A percentile compares a stretch with the other conserved stretches of the same genome.
Evolutionary conservation across 495 filamentous ascomycete genomes (phyloP).

Genomic region (Penicillium dipodomyicola): DNA sequence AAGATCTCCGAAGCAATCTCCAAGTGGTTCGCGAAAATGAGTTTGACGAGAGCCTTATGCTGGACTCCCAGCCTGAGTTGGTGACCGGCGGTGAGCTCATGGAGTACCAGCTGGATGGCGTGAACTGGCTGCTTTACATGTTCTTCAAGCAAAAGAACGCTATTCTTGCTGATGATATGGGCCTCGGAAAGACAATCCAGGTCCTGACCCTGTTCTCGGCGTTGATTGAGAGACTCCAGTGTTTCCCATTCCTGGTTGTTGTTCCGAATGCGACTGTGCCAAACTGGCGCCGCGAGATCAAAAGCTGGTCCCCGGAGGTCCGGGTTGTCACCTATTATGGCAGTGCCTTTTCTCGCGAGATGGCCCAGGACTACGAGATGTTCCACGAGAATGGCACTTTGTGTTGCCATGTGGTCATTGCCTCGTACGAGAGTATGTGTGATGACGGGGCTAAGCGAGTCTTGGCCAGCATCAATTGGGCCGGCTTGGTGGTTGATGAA

Average conservation of each 20-base stretch:
- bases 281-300: slow-evolving; percentile 97
- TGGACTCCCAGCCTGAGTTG: slow-evolving; percentile 69
- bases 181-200: slow-evolving; percentile 96
- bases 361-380: slow-evolving; percentile 76
- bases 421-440: slow-evolving; percentile 85
- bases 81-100: slow-evolving; percentile 80
- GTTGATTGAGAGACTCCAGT: slow-evolving; percentile 72
- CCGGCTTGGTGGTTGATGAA: slow-evolving; percentile 89
- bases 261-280: slow-evolving; percentile 92
- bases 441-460: slow-evolving; percentile 61
- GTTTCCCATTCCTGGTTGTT: slow-evolving; percentile 91
- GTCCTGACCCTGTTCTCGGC: slow-evolving; percentile 79
- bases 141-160: slow-evolving; percentile 77
- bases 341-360: slow-evolving; percentile 61
- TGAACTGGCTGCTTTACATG: slow-evolving; percentile 97
- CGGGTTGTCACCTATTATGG: slow-evolving; percentile 92
- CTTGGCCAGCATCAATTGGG: slow-evolving; percentile 73
- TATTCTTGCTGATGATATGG: slow-evolving; percentile 99
- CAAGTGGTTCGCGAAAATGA: slow-evolving; percentile 56
- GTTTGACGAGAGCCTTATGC: slow-evolving; percentile 64
- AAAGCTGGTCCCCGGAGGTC: slow-evolving; percentile 83
- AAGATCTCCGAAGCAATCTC: slow-evolving; percentile 58
- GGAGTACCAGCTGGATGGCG: slow-evolving; percentile 87
- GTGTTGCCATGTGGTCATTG: slow-evolving; percentile 87
- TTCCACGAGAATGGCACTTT: slow-evolving; percentile 65